phyloP scores from a whole-genome alignment of 2,329 filamentous ascomycete genomes.

The Diaporthe destruens region DNA sequence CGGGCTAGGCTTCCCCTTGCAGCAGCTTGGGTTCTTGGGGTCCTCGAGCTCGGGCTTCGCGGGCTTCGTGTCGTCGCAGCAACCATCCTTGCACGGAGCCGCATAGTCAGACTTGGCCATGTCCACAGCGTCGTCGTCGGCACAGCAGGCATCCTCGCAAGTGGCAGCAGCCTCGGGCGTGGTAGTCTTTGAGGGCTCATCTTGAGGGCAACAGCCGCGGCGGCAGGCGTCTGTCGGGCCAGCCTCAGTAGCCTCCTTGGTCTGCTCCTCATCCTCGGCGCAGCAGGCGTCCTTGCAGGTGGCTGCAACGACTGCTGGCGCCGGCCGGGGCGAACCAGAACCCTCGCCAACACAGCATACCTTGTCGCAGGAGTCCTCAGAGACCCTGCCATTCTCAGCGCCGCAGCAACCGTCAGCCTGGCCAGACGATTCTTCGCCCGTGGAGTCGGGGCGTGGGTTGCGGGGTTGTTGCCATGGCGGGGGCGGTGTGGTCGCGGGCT shows the following conservation, averaged over 20 bases:
- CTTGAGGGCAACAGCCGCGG: background rate
- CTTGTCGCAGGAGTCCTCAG: background rate
- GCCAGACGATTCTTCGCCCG: background rate
- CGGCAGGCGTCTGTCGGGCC: background rate
- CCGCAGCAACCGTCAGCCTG: background rate
- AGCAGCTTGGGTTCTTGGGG: constrained; percentile 52
- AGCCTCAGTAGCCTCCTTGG: background rate
- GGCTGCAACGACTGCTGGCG: background rate
- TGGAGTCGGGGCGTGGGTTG: background rate
- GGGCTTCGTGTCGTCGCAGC: constrained; percentile 10
- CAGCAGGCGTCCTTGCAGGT: background rate
- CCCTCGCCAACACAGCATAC: background rate
- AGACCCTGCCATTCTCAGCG: background rate
- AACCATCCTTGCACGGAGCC: constrained; percentile 9
- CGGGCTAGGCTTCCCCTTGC: constrained; percentile 54
- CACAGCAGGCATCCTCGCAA: constrained; percentile 5
- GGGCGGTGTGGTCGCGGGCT: background rate
- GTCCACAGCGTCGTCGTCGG: background rate
- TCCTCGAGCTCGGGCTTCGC: background rate
- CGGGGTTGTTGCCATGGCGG: background rate
- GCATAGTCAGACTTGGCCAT: background rate
- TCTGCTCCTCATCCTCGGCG: background rate
- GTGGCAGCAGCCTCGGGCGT: background rate
- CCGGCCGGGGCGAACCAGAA: background rate
- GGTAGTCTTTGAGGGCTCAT: background rate